Evolutionary conservation across 1,139 yeast genomes (phyloP).

Genomic region (Candida labiduridarum): DNA sequence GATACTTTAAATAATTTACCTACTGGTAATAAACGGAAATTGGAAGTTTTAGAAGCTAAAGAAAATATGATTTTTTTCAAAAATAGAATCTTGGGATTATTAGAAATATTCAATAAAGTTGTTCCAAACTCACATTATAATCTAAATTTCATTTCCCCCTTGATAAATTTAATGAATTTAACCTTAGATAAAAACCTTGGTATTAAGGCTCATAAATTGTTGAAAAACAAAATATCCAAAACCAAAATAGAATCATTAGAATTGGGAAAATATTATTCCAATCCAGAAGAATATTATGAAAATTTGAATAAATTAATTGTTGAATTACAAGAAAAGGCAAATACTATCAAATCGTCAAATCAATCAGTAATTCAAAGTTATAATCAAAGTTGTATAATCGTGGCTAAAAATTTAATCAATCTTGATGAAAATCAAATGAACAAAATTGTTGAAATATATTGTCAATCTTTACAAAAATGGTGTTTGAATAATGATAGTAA

Average conservation of each 20-base stretch:
- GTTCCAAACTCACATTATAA: constrained; percentile 47
- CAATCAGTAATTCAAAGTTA: constrained; percentile 58
- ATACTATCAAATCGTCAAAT: constrained; percentile 45
- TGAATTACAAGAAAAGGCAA: constrained; percentile 42
- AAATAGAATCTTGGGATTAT: constrained; percentile 72
- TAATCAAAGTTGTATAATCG: constrained; percentile 61
- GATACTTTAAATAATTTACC: constrained; percentile 52
- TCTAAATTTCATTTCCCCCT: constrained; percentile 55
- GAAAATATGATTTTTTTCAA: constrained; percentile 82
- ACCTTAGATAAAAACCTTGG: constrained; percentile 74
- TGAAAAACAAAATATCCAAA: constrained; percentile 68
- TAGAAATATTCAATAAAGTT: constrained; percentile 60
- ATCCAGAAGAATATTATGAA: constrained; percentile 18
- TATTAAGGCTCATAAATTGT: constrained; percentile 70
- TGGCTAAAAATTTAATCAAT: constrained; percentile 56
- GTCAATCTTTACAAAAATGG: constrained; percentile 63
- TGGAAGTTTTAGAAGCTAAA: constrained; percentile 73
- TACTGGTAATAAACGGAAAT: constrained; percentile 68
- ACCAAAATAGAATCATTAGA: constrained; percentile 34
- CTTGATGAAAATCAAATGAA: constrained; percentile 34
- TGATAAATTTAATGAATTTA: constrained; percentile 58
- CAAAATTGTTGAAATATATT: constrained; percentile 56
- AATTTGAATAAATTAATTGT: constrained; percentile 27
- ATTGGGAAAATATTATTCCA: constrained; percentile 20
- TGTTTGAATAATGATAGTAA: constrained; percentile 48